Percentiles rank a stretch among this genome's conserved stretches.
Conservation (phyloP, 805 yeast species). For the Kodamaea sagamina region DNA sequence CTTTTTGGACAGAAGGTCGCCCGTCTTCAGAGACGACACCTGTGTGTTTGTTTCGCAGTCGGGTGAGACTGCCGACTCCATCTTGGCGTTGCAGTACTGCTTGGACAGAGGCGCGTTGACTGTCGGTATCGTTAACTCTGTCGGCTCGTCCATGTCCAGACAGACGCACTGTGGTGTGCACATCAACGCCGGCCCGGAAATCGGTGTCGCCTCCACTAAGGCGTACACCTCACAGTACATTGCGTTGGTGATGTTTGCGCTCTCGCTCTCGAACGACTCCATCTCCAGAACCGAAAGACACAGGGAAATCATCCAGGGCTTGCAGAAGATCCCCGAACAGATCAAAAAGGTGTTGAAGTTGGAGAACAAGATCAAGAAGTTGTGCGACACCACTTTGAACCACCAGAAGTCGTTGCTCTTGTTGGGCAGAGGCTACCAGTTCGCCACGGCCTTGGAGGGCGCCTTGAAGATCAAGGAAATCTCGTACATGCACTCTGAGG, state of each 20-base stretch:
- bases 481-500: conserved; percentile 98
- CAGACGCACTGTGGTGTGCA: conserved; percentile 99
- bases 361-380: conserved; percentile 69
- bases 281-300: conserved; percentile 77
- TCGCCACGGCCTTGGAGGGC: conserved; percentile 96
- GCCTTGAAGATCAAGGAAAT: conserved; percentile 98
- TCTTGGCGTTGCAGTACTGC: conserved; percentile 93
- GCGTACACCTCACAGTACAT: conserved; percentile 98
- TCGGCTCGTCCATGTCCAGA: conserved; percentile 95
- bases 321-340: conserved; percentile 81
- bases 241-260: conserved; percentile 95
- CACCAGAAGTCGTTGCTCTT: conserved; percentile 84
- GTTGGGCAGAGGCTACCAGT: conserved; percentile 96
- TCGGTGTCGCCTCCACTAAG: conserved; percentile 98
- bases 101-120: conserved; percentile 96
- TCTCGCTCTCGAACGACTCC: conserved; percentile 91
- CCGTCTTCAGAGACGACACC: conserved; percentile 98
- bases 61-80: conserved; percentile 98
- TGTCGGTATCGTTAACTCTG: conserved; percentile 96
- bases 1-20: conserved; percentile 89
- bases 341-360: conserved; percentile 74
- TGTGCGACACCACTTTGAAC: conserved; percentile 73
- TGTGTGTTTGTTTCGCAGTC: conserved; percentile 97
- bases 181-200: conserved; percentile 99
- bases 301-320: conserved; percentile 80